Evolutionary conservation across 257 asterid genomes (phyloP).

Genomic region (Ligustrum vulgare): DNA sequence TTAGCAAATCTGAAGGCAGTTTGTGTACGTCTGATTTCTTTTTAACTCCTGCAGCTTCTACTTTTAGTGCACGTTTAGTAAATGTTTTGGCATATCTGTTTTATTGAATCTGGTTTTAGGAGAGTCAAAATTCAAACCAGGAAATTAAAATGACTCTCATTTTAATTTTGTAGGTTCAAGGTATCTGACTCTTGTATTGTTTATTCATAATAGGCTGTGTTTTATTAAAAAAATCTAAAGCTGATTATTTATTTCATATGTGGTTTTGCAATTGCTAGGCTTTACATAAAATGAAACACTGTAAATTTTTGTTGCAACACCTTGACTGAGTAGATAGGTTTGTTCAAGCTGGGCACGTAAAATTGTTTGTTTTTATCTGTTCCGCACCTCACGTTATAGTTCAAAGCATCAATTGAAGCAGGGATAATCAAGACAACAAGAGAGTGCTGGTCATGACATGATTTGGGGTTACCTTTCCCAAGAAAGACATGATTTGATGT

Average conservation of each 20-base stretch:
- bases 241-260: neutral
- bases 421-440: neutral
- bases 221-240: too few relatives aligned
- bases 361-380: neutral
- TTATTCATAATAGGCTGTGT: neutral
- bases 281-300: neutral
- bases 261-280: neutral
- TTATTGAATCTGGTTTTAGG: neutral
- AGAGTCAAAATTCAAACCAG: neutral
- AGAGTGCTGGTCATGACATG: neutral
- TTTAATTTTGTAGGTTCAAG: neutral
- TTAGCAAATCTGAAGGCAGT: slow-evolving; percentile 67
- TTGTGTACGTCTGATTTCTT: slow-evolving; percentile 55
- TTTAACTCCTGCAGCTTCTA: slow-evolving; percentile 21
- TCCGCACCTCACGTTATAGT: neutral
- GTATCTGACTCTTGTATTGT: neutral
- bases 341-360: neutral
- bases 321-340: neutral
- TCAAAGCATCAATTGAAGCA: neutral
- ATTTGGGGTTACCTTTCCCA: neutral
- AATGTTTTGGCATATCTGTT: neutral
- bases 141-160: neutral
- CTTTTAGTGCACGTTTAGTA: neutral
- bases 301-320: neutral
- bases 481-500: neutral